These are phyloP conservation scores for Ceratocystis diversiconidia DNA, from an alignment of 2,329 filamentous ascomycete species.

Conservation along the genomic window DNA sequence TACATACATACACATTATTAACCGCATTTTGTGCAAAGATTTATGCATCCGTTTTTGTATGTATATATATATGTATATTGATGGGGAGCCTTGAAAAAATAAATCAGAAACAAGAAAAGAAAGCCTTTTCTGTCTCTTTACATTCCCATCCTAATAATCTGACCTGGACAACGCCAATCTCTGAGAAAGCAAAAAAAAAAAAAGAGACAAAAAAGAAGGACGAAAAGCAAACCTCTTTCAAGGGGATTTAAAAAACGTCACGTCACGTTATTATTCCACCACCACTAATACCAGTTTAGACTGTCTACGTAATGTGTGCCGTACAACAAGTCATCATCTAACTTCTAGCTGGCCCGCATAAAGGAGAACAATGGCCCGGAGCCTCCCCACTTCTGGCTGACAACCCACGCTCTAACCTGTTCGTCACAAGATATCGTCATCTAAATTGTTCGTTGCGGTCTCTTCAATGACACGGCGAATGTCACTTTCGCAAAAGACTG, in stretches of 20 bases:
- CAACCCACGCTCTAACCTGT: no score
- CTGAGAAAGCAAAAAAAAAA: not conserved
- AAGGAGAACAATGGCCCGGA: not conserved
- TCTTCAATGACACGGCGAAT: conserved; percentile 63
- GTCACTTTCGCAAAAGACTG: conserved; percentile 68
- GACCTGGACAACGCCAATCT: not conserved
- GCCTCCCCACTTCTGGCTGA: not conserved
- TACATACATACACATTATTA: not conserved
- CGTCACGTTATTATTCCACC: not conserved
- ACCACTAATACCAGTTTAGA: not conserved
- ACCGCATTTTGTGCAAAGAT: no score
- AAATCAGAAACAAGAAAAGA: not conserved
- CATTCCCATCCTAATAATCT: not conserved
- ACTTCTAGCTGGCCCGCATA: not conserved
- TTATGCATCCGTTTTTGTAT: not conserved
- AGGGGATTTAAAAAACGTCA: not conserved
- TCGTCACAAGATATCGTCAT: conserved; percentile 52
- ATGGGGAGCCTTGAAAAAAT: not conserved
- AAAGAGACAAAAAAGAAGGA: not conserved
- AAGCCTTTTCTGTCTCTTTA: not conserved
- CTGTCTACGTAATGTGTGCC: not conserved
- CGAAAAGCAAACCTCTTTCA: not conserved
- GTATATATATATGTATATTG: not conserved
- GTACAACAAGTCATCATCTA: not conserved
- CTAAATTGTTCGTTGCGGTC: conserved; percentile 60